Base-by-base conservation (phyloP, 352 stramenopile species). In the Phytopythium mirpurense region DNA sequence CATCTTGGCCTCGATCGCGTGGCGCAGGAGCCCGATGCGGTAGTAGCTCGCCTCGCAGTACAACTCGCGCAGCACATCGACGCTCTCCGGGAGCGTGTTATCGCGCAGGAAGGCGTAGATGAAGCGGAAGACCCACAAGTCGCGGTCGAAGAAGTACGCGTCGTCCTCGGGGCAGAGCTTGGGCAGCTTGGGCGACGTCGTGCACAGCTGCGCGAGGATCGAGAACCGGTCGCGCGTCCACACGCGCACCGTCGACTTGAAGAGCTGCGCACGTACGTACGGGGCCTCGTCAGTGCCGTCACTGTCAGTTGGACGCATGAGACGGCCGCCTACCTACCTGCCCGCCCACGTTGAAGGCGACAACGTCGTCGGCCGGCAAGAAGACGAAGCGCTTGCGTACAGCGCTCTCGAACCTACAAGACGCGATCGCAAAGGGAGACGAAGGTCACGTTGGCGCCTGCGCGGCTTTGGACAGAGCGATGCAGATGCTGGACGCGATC, bases 1-100 rank as follows among this genome's bases (percentile, higher is more conserved):
- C 70, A 88, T 84, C 52, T 80, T 80, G 57, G 74, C 71, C 56
- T 90, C 79, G 41, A 90, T 90, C n/a, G 78, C 78, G 46, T 86
- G 78, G 23, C 78, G 70, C 43, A 91, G 67, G 9, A 91, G 57
- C 18, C 78, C 77, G 35, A 90, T 67, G 36, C 81, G 78, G 40
- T 91, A 91, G 54, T 87, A 91, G 19, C 70, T 85, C 4, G 81
- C 81, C 51, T 91, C 78, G 54, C 74, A 88, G 54, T 91, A 91
- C 31, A 91, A 50, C 40, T 90, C 78, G n/a, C 78, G 76, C 43
- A 91, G 52, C 35, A 79, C 65, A 11, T 87, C 76, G 23, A 87
- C 54, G 6, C 60, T 47, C 16, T 84, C 68, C 0, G 81, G 78
- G 12, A 91, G 59, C 8, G 65, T 75, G 40, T 78, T 87, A 48